A percentile compares a stretch with the other conserved stretches of the same genome.
phyloP scores from a whole-genome alignment of 345 rosid genomes.

The Adansonia digitata region DNA sequence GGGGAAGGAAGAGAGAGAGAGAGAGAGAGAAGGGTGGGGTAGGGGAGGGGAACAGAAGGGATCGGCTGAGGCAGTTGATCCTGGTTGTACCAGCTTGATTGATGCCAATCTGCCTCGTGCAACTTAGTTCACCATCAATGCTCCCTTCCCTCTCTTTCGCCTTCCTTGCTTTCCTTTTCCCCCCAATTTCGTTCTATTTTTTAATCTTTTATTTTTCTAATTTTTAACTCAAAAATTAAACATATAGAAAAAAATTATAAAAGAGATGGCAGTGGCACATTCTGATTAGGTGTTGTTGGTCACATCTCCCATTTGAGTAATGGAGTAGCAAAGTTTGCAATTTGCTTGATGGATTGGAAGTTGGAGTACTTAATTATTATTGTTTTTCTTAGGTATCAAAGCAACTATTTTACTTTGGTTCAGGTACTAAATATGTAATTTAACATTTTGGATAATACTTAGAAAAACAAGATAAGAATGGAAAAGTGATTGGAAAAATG shows the following conservation, averaged over 20 bases:
- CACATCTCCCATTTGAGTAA: no score
- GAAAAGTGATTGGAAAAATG: background rate
- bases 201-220: background rate
- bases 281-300: no score
- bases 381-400: background rate
- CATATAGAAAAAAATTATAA: no score
- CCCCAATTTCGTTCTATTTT: background rate
- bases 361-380: background rate
- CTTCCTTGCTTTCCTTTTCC: background rate
- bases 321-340: no score
- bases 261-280: background rate
- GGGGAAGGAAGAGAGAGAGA: no score
- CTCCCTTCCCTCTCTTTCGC: background rate
- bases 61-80: background rate
- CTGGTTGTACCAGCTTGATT: background rate
- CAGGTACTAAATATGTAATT: background rate
- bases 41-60: no score
- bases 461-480: background rate
- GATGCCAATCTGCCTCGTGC: no score
- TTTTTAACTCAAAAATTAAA: background rate
- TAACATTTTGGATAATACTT: background rate
- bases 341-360: background rate
- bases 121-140: background rate
- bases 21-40: no score
- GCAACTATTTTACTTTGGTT: background rate